Percentiles rank a stretch among this genome's conserved stretches.
Evolutionary conservation across 2,329 filamentous ascomycete genomes (phyloP).

Genomic region (Sporothrix brasiliensis): DNA sequence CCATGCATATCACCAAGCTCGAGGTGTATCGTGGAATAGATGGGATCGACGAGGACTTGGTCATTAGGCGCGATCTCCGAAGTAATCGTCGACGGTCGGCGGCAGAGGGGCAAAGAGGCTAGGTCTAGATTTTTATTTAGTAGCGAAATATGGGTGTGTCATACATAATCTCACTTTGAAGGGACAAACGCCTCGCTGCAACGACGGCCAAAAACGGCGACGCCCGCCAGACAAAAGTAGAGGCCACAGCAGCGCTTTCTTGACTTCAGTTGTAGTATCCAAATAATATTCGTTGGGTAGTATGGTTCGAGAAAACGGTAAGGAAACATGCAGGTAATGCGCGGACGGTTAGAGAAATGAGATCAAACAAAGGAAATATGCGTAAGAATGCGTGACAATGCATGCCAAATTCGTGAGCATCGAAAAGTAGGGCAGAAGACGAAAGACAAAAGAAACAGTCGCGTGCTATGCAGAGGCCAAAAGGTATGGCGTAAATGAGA

Average conservation of each 20-base stretch:
- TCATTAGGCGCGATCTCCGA: neutral
- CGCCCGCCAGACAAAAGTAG: no score
- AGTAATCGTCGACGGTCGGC: constrained; percentile 13
- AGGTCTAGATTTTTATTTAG: constrained; percentile 3
- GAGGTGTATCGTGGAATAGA: constrained; percentile 1
- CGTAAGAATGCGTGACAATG: neutral
- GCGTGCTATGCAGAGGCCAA: constrained; percentile 18
- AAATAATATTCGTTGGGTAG: no score
- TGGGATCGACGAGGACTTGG: constrained; percentile 17
- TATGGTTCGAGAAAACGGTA: neutral
- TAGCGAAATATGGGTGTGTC: neutral
- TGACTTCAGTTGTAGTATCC: no score
- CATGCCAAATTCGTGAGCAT: neutral
- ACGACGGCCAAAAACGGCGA: no score
- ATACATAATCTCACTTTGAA: no score
- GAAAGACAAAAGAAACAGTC: constrained; percentile 12
- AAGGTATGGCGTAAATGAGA: constrained; percentile 3
- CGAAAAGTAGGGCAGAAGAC: neutral
- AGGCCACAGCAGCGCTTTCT: no score
- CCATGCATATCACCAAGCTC: neutral
- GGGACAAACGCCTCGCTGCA: no score
- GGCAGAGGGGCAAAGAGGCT: neutral
- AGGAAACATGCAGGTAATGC: neutral
- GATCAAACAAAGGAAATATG: neutral
- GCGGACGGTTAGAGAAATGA: neutral